Evolutionary conservation across 805 yeast genomes (phyloP).

Genomic region (Saccharomycopsis fermentans): DNA sequence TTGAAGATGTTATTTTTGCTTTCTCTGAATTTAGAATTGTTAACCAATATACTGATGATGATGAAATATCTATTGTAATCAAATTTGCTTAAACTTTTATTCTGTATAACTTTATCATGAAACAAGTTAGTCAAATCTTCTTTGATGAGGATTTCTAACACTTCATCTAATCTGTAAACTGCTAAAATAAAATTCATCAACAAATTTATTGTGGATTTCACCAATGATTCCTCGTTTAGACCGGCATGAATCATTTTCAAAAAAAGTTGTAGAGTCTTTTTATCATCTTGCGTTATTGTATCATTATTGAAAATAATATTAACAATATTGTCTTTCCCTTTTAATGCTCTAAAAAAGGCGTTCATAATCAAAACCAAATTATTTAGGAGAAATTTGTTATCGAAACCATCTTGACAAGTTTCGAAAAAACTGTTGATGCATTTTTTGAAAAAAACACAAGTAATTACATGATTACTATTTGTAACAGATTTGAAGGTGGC

Average conservation of each 20-base stretch:
- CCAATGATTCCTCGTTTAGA: not conserved
- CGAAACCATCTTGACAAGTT: not conserved
- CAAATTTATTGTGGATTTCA: conserved; percentile 7
- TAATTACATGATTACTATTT: conserved; percentile 1
- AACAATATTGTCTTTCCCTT: not conserved
- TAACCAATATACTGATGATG: conserved; percentile 8
- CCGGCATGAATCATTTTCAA: conserved; percentile 5
- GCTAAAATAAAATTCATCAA: conserved; percentile 7
- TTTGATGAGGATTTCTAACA: conserved; percentile 2
- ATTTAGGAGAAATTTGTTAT: conserved; percentile 7
- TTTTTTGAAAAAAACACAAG: conserved; percentile 1
- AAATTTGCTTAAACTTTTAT: conserved; percentile 1
- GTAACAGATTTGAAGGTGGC: conserved; percentile 15
- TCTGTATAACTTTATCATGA: conserved; percentile 4
- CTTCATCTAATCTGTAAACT: conserved; percentile 2
- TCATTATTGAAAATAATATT: not conserved
- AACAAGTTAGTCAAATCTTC: conserved; percentile 6
- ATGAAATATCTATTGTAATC: conserved; percentile 14
- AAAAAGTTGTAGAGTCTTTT: not conserved
- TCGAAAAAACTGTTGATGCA: not conserved
- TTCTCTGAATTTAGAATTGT: not conserved
- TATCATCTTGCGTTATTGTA: not conserved
- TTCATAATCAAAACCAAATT: conserved; percentile 13
- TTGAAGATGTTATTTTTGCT: not conserved
- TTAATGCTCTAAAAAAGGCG: conserved; percentile 14